Evolutionary conservation across 768 basidiomycete genomes (phyloP).

Genomic region (Rhodocollybia butyracea): DNA sequence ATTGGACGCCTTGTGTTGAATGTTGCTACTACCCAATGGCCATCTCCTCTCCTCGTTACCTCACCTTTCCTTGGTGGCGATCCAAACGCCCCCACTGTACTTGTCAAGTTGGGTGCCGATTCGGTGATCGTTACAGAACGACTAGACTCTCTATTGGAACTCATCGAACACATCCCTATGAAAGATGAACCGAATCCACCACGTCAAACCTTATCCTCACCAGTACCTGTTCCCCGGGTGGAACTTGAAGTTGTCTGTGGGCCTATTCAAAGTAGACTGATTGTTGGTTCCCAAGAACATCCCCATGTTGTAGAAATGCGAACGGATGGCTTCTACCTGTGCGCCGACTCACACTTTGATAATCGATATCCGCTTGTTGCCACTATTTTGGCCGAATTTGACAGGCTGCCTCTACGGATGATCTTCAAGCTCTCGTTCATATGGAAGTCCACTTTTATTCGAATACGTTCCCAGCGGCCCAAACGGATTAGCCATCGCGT

Average conservation of each 20-base stretch:
- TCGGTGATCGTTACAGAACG: constrained; percentile 50
- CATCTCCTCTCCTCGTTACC: constrained; percentile 48
- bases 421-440: constrained; percentile 35
- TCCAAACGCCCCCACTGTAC: constrained; percentile 55
- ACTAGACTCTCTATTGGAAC: constrained; percentile 45
- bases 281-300: constrained; percentile 44
- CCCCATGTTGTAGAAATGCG: constrained; percentile 52
- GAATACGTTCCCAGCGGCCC: constrained; percentile 39
- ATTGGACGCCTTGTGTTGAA: constrained; percentile 38
- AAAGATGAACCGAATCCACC: constrained; percentile 11
- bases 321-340: constrained; percentile 47
- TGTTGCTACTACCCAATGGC: constrained; percentile 57
- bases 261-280: constrained; percentile 45
- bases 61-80: constrained; percentile 52
- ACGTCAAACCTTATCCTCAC: constrained; percentile 22
- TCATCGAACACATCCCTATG: constrained; percentile 21
- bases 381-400: constrained; percentile 26
- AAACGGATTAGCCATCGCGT: constrained; percentile 18
- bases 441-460: constrained; percentile 51
- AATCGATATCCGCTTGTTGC: constrained; percentile 13
- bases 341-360: constrained; percentile 25
- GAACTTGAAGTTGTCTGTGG: constrained; percentile 47
- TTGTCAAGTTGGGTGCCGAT: constrained; percentile 40
- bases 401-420: constrained; percentile 40
- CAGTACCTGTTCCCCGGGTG: constrained; percentile 44